Percentiles rank a stretch among this genome's conserved stretches.
Conservation (phyloP, 2,329 filamentous ascomycete species). For the Penicillium glabrum region DNA sequence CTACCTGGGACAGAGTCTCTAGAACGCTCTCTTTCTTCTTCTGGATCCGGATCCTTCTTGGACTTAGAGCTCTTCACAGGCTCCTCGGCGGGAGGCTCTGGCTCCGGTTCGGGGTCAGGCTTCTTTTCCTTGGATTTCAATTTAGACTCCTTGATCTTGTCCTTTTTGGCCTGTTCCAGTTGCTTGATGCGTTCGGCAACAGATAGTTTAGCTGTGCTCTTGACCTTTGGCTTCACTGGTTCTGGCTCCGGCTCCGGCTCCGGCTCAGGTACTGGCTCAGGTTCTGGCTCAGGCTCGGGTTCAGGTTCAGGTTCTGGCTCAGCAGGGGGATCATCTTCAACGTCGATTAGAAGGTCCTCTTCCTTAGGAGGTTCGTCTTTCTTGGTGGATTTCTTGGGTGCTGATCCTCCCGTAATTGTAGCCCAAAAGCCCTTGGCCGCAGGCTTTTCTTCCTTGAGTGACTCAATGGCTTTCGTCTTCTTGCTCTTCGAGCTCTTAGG, state of each 20-base stretch:
- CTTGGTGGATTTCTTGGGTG: constrained; percentile 48
- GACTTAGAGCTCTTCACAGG: constrained; percentile 33
- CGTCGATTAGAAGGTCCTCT: constrained; percentile 39
- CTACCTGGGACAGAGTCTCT: constrained; percentile 55
- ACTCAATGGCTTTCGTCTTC: constrained; percentile 25
- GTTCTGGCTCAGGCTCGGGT: constrained; percentile 29
- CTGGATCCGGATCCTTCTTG: constrained; percentile 22
- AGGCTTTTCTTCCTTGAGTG: constrained; percentile 38
- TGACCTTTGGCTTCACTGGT: constrained; percentile 44
- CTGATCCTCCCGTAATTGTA: constrained; percentile 38
- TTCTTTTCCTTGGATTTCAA: constrained; percentile 30
- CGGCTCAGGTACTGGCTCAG: constrained; percentile 20
- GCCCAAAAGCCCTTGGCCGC: constrained; percentile 46
- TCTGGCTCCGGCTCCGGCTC: constrained; percentile 36
- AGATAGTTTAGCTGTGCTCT: constrained; percentile 38
- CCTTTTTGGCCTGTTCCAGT: constrained; percentile 43
- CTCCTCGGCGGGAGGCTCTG: constrained; percentile 31
- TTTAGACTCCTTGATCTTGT: constrained; percentile 41
- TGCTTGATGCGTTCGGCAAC: constrained; percentile 56
- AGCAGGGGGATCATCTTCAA: constrained; percentile 29
- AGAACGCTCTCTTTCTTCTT: constrained; percentile 36
- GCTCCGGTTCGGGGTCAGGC: constrained; percentile 23
- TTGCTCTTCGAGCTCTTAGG: constrained; percentile 39
- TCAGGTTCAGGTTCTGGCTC: constrained; percentile 40
- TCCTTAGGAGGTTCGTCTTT: constrained; percentile 29